phyloP scores from a whole-genome alignment of 1,284 basidiomycete species.

The Cutaneotrichosporon curvatum region DNA sequence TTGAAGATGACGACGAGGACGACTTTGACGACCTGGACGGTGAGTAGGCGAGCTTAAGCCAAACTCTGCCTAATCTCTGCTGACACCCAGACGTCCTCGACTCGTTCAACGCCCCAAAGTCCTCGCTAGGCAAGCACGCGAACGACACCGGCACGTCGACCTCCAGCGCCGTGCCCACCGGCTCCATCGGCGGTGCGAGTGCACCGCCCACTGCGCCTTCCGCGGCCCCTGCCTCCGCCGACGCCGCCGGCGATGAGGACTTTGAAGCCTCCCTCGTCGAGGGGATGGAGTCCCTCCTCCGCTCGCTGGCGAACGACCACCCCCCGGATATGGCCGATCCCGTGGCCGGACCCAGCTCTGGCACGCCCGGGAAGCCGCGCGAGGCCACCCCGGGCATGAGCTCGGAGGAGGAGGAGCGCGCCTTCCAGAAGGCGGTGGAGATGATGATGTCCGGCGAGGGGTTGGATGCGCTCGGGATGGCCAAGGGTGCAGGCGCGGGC shows the following conservation, averaged over 20 bases:
- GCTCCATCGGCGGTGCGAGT: not conserved
- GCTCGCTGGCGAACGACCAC: constrained; percentile 53
- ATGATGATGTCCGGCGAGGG: constrained; percentile 62
- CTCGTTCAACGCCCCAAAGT: constrained; percentile 31
- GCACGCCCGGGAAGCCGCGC: not conserved
- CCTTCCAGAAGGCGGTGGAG: constrained; percentile 64
- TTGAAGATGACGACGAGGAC: constrained; percentile 33
- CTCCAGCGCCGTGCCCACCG: not conserved
- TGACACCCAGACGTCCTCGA: constrained; percentile 38
- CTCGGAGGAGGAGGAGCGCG: constrained; percentile 43
- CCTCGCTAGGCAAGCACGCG: constrained; percentile 7
- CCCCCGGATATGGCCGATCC: no score
- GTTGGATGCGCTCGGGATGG: constrained; percentile 53
- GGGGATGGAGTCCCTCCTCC: constrained; percentile 80
- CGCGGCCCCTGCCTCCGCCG: constrained; percentile 2
- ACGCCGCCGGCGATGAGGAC: constrained; percentile 38
- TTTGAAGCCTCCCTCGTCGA: constrained; percentile 68
- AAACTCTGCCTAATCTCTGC: not conserved
- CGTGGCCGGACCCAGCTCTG: constrained; percentile 35
- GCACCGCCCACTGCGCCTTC: constrained; percentile 7
- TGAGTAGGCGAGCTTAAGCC: constrained; percentile 4
- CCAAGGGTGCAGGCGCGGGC: constrained; percentile 7
- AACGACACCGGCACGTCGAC: no score
- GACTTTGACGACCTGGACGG: constrained; percentile 43
- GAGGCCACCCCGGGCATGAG: constrained; percentile 16